A percentile compares a stretch with the other conserved stretches of the same genome.
Evolutionary conservation across 257 asterid genomes (phyloP).

Genomic region (Misopates orontium): DNA sequence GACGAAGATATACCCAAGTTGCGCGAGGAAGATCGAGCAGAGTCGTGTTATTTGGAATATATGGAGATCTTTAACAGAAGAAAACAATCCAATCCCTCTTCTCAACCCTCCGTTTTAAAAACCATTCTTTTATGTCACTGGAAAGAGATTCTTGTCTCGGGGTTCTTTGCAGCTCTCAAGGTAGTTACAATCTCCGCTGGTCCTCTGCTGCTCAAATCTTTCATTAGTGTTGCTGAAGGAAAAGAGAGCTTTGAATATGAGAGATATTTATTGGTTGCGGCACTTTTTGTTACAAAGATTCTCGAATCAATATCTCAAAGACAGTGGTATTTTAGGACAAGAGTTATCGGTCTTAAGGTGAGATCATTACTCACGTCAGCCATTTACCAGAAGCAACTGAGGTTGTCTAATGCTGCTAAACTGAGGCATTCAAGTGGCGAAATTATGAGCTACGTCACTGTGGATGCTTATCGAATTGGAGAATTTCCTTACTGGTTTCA

Average conservation of each 20-base stretch:
- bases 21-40: conserved; percentile 66
- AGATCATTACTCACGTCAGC: conserved; percentile 75
- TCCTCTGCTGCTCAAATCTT: conserved; percentile 77
- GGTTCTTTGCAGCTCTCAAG: conserved; percentile 76
- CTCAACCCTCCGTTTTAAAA: conserved; percentile 56
- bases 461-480: conserved; percentile 88
- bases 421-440: conserved; percentile 77
- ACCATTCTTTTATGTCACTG: conserved; percentile 64
- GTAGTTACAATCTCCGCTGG: conserved; percentile 72
- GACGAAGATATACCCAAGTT: conserved; percentile 79
- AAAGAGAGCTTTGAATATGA: conserved; percentile 53
- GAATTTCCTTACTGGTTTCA: conserved; percentile 94
- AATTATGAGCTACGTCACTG: conserved; percentile 83
- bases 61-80: conserved; percentile 42
- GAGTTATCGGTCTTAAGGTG: conserved; percentile 70
- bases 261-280: conserved; percentile 53
- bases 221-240: conserved; percentile 84
- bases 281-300: conserved; percentile 68
- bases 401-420: conserved; percentile 71
- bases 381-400: conserved; percentile 69
- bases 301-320: conserved; percentile 80
- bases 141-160: conserved; percentile 62
- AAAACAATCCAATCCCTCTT: conserved; percentile 40
- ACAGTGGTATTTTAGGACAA: conserved; percentile 86
- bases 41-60: conserved; percentile 61